Percentiles rank a stretch among this genome's conserved stretches.
phyloP scores from a whole-genome alignment of 2,329 filamentous ascomycete species.

The Colletotrichum orchidophilum region DNA sequence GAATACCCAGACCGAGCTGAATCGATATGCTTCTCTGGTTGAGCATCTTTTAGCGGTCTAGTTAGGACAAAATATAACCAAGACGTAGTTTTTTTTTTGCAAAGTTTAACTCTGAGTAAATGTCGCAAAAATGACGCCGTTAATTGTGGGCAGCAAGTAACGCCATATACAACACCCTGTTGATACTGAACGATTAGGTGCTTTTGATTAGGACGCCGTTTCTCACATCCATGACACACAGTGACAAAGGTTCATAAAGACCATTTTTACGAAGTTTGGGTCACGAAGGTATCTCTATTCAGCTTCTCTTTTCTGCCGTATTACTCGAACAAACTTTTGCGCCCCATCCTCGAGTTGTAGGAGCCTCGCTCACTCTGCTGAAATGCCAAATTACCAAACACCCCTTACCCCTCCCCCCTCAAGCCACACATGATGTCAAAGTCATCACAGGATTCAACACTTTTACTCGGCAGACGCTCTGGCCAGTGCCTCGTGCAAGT shows the following conservation, averaged over 20 bases:
- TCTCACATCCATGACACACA: too few species aligned
- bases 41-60: background rate
- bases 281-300: conserved; percentile 11
- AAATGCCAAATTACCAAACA: background rate
- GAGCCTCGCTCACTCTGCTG: background rate
- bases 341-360: background rate
- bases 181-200: too few species aligned
- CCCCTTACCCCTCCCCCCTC: background rate
- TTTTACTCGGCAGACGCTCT: conserved; percentile 77
- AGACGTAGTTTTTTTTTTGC: too few species aligned
- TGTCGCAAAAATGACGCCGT: too few species aligned
- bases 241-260: too few species aligned
- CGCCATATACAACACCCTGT: too few species aligned
- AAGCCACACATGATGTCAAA: background rate
- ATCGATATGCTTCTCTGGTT: background rate
- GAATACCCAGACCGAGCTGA: background rate
- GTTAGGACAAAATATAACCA: background rate
- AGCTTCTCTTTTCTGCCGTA: conserved; percentile 8
- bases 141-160: too few species aligned
- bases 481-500: conserved; percentile 88
- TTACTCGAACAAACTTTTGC: conserved; percentile 24
- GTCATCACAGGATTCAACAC: background rate
- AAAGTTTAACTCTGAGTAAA: too few species aligned
- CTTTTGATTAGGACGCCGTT: too few species aligned
- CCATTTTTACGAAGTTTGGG: too few species aligned